phyloP scores from a whole-genome alignment of 495 filamentous ascomycete species.

The Xylaria sp. region DNA sequence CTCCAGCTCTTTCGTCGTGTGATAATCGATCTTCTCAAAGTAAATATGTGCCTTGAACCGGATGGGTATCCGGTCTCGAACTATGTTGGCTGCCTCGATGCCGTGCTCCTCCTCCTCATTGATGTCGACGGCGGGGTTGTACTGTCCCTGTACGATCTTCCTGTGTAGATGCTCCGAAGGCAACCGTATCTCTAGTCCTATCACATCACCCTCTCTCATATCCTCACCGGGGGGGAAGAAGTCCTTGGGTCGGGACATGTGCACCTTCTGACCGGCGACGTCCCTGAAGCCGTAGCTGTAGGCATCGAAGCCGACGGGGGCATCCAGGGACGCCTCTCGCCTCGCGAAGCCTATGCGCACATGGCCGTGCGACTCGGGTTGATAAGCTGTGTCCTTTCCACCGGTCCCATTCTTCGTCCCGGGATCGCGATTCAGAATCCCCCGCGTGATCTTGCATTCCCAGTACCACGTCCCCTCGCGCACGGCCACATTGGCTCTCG shows the following conservation, averaged over 20 bases:
- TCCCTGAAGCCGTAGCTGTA: slow-evolving; percentile 96
- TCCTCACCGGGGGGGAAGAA: slow-evolving; percentile 79
- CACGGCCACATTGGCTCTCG: slow-evolving; percentile 86
- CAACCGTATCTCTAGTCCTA: slow-evolving; percentile 90
- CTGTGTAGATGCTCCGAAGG: slow-evolving; percentile 84
- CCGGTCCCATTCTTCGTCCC: slow-evolving; percentile 40
- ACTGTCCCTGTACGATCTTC: slow-evolving; percentile 84
- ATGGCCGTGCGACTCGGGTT: slow-evolving; percentile 65
- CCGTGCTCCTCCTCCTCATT: slow-evolving; percentile 61
- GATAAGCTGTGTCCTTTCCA: slow-evolving; percentile 8
- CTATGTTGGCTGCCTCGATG: slow-evolving; percentile 69
- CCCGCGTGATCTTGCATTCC: slow-evolving; percentile 85
- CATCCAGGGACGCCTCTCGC: slow-evolving; percentile 88
- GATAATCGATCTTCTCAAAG: slow-evolving; percentile 95
- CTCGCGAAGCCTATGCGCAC: slow-evolving; percentile 90
- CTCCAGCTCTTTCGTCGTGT: slow-evolving; percentile 85
- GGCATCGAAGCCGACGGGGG: slow-evolving; percentile 92
- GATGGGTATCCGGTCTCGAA: slow-evolving; percentile 93
- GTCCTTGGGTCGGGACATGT: slow-evolving; percentile 88
- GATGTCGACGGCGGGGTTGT: slow-evolving; percentile 81
- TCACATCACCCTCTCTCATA: slow-evolving; percentile 85
- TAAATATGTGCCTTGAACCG: slow-evolving; percentile 91
- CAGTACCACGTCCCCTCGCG: slow-evolving; percentile 94
- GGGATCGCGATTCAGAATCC: slow-evolving; percentile 52
- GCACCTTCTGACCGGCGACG: slow-evolving; percentile 85